Evolutionary conservation across 2,329 filamentous ascomycete genomes (phyloP).

Genomic region (Acephala macrosclerotiorum): DNA sequence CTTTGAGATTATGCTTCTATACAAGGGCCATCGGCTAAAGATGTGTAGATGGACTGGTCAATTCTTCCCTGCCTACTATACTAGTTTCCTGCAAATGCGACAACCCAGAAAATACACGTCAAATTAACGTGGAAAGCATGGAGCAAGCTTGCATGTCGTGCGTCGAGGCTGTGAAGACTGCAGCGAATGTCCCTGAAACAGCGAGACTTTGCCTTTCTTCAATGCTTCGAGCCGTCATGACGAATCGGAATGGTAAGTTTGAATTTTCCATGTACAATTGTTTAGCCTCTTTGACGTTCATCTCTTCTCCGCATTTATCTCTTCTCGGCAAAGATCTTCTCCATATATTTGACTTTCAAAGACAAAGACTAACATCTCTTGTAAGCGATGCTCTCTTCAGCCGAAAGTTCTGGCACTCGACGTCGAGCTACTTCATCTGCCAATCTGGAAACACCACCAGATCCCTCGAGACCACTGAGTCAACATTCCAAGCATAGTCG

Average conservation of each 20-base stretch:
- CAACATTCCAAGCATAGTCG: conserved; percentile 72
- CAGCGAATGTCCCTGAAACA: conserved; percentile 72
- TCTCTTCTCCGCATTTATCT: conserved; percentile 11
- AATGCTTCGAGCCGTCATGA: conserved; percentile 76
- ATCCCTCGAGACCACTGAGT: conserved; percentile 61
- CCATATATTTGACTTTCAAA: conserved; percentile 17
- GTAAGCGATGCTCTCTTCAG: conserved; percentile 21
- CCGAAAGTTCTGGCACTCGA: conserved; percentile 51
- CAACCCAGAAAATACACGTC: conserved; percentile 70
- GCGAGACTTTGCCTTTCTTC: conserved; percentile 79
- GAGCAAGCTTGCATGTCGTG: conserved; percentile 73
- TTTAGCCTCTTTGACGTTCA: conserved; percentile 22
- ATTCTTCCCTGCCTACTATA: conserved; percentile 76
- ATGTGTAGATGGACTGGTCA: conserved; percentile 72
- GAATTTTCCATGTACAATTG: conserved; percentile 18
- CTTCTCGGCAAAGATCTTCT: conserved; percentile 14
- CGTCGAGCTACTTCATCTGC: conserved; percentile 67
- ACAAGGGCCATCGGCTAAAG: conserved; percentile 11
- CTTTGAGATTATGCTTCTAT: conserved; percentile 14
- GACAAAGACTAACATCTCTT: conserved; percentile 12
- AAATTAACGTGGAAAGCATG: conserved; percentile 74
- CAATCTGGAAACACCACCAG: conserved; percentile 63
- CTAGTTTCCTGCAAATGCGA: conserved; percentile 94
- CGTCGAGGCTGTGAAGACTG: conserved; percentile 77
- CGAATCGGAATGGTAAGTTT: conserved; percentile 71